Evolutionary conservation across 345 rosid species (phyloP), one percentile per base, ranked within the genome.

Genomic region (Gynandropsis gynandra): DNA sequence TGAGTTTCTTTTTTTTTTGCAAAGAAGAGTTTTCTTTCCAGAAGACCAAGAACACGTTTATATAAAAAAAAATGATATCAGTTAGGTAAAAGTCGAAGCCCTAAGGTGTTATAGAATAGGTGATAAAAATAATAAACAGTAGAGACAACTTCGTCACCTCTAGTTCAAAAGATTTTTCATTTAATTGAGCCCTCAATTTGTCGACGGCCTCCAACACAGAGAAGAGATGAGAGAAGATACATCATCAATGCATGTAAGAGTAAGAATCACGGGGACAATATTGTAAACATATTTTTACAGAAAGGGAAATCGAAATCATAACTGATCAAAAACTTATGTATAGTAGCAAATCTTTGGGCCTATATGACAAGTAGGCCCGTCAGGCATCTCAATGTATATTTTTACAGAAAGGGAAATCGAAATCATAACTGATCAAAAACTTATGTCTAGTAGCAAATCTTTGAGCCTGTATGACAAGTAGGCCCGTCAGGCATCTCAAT

Each of bases 351-450:
- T 92, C 65, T 85, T 90, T 14, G 82, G 69, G 1, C 97, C 98
- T 0, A 95, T 92, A 69, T 92, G 98, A 64, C 98, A 92, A 27
- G 90, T 80, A 35, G 98, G 94, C 8, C 97, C 97, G 69, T 79
- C 95, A 12, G 97, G 93, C 51, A 82, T 79, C 47, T 93, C 96
- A 0, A 87, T 89, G 67, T 92, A n/a, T n/a, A n/a, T n/a, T n/a
- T n/a, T n/a, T n/a, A n/a, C n/a, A n/a, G n/a, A n/a, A n/a, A n/a
- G n/a, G n/a, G n/a, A n/a, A n/a, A n/a, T n/a, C n/a, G n/a, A n/a
- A n/a, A n/a, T n/a, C n/a, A n/a, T 41, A 79, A 58, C 10, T 61
- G 42, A 56, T 76, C 83, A 0, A 64, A 37, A 21, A 74, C 75
- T 0, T 85, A 77, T 29, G 93, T 74, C 50, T 71, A 85, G 67